These are phyloP conservation scores for Albugo candida DNA, from an alignment of 352 stramenopile species.

Conservation along the genomic window DNA sequence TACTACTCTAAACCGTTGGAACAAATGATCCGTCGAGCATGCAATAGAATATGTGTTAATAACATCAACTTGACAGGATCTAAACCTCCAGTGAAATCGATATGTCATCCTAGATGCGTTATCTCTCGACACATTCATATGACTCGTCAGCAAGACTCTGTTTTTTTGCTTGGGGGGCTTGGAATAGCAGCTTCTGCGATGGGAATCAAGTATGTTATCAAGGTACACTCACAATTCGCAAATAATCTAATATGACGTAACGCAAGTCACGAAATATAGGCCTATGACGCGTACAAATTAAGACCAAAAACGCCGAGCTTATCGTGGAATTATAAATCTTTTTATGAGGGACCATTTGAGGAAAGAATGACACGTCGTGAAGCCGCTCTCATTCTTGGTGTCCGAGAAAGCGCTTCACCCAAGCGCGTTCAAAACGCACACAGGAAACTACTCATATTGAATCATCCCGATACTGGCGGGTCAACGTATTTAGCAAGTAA, in stretches of 20 bases:
- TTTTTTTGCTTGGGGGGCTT: slow-evolving; percentile 36
- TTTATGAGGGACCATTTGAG: slow-evolving; percentile 96
- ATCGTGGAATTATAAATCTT: slow-evolving; percentile 69
- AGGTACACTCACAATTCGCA: slow-evolving; percentile 12
- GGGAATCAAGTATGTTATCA: slow-evolving; percentile 56
- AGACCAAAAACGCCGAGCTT: slow-evolving; percentile 45
- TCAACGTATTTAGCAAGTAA: slow-evolving; percentile 97
- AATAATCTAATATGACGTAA: background rate
- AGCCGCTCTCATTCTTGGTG: slow-evolving; percentile 96
- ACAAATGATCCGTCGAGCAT: too few relatives aligned
- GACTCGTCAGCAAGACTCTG: slow-evolving; percentile 37
- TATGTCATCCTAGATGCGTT: too few relatives aligned
- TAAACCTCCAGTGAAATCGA: too few relatives aligned
- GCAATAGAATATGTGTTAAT: too few relatives aligned
- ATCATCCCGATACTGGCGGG: slow-evolving; percentile 98
- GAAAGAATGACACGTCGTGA: slow-evolving; percentile 97
- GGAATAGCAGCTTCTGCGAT: slow-evolving; percentile 50
- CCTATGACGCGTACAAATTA: slow-evolving; percentile 56
- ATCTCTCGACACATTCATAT: slow-evolving; percentile 29
- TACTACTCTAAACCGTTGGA: too few relatives aligned
- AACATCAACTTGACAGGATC: too few relatives aligned
- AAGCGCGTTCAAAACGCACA: slow-evolving; percentile 97
- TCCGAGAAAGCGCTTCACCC: slow-evolving; percentile 86
- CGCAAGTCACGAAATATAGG: slow-evolving; percentile 12
- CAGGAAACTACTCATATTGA: slow-evolving; percentile 94